phyloP scores from a whole-genome alignment of 805 yeast genomes.

The Cyberlindnera petersonii region DNA sequence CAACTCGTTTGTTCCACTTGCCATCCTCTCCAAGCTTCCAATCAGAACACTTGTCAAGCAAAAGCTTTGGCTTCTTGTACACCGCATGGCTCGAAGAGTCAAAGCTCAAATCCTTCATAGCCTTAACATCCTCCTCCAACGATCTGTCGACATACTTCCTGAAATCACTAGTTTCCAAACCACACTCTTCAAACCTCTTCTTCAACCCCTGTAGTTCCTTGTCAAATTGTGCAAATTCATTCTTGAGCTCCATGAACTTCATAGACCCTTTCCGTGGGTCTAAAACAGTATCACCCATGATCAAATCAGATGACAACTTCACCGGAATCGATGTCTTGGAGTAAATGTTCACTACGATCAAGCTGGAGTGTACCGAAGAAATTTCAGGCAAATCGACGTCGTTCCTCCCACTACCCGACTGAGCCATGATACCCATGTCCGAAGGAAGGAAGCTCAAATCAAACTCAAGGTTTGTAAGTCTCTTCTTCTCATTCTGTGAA shows the following conservation, averaged over 20 bases:
- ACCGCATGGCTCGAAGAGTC: constrained; percentile 11
- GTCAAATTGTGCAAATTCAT: constrained; percentile 20
- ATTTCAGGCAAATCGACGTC: constrained; percentile 30
- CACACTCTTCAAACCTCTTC: constrained; percentile 8
- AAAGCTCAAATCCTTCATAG: constrained; percentile 20
- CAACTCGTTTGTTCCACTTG: constrained; percentile 25
- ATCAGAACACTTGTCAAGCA: constrained; percentile 17
- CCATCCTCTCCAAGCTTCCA: constrained; percentile 15
- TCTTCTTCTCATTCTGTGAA: constrained; percentile 28
- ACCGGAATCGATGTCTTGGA: constrained; percentile 40
- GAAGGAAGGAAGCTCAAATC: constrained; percentile 28
- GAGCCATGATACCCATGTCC: constrained; percentile 20
- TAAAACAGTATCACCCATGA: constrained; percentile 16
- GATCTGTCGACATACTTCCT: constrained; percentile 14
- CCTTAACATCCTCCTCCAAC: constrained; percentile 17
- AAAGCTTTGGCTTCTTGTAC: constrained; percentile 21
- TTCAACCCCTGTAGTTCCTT: constrained; percentile 19
- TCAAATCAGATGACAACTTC: constrained; percentile 33
- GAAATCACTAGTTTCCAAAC: constrained; percentile 6
- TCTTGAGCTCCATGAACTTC: constrained; percentile 22
- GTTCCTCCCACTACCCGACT: too few relatives aligned
- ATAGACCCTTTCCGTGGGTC: constrained; percentile 13
- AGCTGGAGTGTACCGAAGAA: constrained; percentile 28
- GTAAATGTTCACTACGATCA: constrained; percentile 32
- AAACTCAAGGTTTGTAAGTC: constrained; percentile 28